A percentile compares a stretch with the other conserved stretches of the same genome.
phyloP scores from a whole-genome alignment of 305 asterid species.

The Fraxinus baroniana region DNA sequence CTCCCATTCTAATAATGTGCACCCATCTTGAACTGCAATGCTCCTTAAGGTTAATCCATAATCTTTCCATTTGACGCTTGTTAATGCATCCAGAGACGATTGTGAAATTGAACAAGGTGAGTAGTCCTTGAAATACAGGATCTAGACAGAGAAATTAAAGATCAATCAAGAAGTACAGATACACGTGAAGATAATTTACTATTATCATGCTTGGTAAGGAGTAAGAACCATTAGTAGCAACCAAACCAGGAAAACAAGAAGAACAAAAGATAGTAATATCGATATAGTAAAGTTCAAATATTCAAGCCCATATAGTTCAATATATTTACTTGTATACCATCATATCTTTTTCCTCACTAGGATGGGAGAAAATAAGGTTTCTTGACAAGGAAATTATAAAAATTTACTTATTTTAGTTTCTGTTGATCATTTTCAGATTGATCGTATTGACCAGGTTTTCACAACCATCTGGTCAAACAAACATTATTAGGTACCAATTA shows the following conservation, averaged over 20 bases:
- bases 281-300: neutral
- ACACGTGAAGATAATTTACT: neutral
- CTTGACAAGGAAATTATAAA: neutral
- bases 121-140: conserved; percentile 69
- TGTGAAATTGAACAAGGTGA: conserved; percentile 57
- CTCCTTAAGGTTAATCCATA: conserved; percentile 65
- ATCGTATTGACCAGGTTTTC: neutral
- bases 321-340: neutral
- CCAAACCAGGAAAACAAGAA: neutral
- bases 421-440: neutral
- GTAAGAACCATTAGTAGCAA: conserved; percentile 8
- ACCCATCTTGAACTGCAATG: conserved; percentile 51
- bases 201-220: conserved; percentile 3
- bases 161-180: neutral
- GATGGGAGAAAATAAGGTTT: neutral
- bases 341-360: neutral
- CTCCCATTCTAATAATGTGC: conserved; percentile 74
- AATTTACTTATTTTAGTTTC: neutral
- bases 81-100: conserved; percentile 62
- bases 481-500: neutral
- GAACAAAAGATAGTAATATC: neutral
- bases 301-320: neutral
- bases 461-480: neutral
- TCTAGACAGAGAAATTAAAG: conserved; percentile 41
- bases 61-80: conserved; percentile 73